Percentiles rank a stretch among this genome's conserved stretches.
Conservation (phyloP, 805 yeast genomes). For the Cyberlindnera xishuangbannaensis region DNA sequence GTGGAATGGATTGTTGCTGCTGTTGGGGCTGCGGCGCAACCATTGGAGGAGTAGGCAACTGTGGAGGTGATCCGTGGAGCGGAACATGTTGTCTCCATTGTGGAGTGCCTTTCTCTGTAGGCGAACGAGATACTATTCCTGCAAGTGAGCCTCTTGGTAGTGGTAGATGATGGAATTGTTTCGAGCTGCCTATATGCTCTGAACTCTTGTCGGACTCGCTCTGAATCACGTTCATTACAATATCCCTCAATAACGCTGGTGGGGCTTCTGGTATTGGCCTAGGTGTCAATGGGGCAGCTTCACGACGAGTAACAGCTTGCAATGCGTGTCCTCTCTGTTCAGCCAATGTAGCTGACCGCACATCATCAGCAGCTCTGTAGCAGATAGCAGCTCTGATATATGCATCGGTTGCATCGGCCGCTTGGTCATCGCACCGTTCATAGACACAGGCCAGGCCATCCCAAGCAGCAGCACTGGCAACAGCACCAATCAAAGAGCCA, state of each 20-base stretch:
- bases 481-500: slow-evolving; percentile 31
- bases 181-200: slow-evolving; percentile 12
- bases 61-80: slow-evolving; percentile 1
- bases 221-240: slow-evolving; percentile 20
- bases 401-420: slow-evolving; percentile 56
- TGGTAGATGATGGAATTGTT: slow-evolving; percentile 24
- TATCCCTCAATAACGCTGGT: slow-evolving; percentile 25
- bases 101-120: slow-evolving; percentile 10
- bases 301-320: slow-evolving; percentile 36
- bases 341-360: slow-evolving; percentile 34
- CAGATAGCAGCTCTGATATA: slow-evolving; percentile 46
- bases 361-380: slow-evolving; percentile 41
- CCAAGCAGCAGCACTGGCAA: slow-evolving; percentile 53
- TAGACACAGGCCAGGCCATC: slow-evolving; percentile 58
- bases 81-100: slow-evolving; percentile 7
- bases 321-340: slow-evolving; percentile 40
- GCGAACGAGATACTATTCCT: no score
- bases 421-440: slow-evolving; percentile 57
- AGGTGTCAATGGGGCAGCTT: slow-evolving; percentile 39
- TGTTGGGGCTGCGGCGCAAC: no score
- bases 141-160: slow-evolving; percentile 21
- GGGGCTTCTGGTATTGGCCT: slow-evolving; percentile 47
- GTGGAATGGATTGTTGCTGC: neutral
- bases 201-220: slow-evolving; percentile 1
- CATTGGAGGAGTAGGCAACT: slow-evolving; percentile 1